These are phyloP conservation scores for Phytopythium montanum DNA, from an alignment of 352 stramenopile genomes.

Conservation along the genomic window DNA sequence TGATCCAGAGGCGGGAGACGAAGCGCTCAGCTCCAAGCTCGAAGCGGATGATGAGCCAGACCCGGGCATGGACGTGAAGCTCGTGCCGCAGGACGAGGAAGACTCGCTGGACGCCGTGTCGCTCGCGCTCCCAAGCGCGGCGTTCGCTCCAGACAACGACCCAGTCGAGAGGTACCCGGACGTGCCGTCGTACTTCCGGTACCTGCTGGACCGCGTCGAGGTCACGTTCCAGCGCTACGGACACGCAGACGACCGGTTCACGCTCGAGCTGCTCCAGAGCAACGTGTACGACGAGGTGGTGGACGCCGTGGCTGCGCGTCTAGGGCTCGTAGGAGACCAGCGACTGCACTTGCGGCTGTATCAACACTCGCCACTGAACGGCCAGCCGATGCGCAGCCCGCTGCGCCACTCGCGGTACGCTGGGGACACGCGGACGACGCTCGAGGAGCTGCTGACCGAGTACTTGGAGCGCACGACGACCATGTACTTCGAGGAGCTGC, in stretches of 20 bases:
- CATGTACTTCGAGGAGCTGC: conserved; percentile 74
- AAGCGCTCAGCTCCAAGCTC: conserved; percentile 18
- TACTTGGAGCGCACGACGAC: conserved; percentile 65
- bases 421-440: conserved; percentile 48
- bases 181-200: conserved; percentile 78
- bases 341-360: conserved; percentile 71
- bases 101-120: conserved; percentile 8
- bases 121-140: conserved; percentile 9
- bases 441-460: conserved; percentile 71
- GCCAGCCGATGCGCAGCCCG: conserved; percentile 58
- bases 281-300: conserved; percentile 77
- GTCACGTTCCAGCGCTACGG: conserved; percentile 61
- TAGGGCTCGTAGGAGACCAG: conserved; percentile 39
- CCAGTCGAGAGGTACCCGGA: conserved; percentile 51
- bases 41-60: conserved; percentile 24
- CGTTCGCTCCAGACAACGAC: conserved; percentile 1
- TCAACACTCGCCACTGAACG: conserved; percentile 69
- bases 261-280: conserved; percentile 55
- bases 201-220: conserved; percentile 78
- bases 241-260: conserved; percentile 43
- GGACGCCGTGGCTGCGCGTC: conserved; percentile 39
- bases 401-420: conserved; percentile 64
- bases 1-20: too few species aligned
- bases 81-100: conserved; percentile 13
- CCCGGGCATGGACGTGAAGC: conserved; percentile 8